Evolutionary conservation across 1,139 yeast species (phyloP).

Genomic region (Yamadazyma diospyri): DNA sequence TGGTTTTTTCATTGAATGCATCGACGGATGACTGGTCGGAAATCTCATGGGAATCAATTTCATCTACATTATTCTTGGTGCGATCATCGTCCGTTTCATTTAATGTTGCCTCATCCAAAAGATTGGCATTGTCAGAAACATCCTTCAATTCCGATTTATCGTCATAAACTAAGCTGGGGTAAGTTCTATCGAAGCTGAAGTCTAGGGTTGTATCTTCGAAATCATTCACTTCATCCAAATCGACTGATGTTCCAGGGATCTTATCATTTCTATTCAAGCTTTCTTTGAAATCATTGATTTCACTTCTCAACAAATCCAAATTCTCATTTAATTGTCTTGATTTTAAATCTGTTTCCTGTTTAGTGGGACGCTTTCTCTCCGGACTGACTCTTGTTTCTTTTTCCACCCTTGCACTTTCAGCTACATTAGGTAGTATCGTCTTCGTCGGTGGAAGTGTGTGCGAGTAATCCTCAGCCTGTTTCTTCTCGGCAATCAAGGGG

Average conservation of each 20-base stretch:
- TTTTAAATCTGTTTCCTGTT: conserved; percentile 16
- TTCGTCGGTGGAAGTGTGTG: not conserved
- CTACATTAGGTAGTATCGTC: not conserved
- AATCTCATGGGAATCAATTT: conserved; percentile 15
- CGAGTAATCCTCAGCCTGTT: not conserved
- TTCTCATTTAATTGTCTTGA: conserved; percentile 37
- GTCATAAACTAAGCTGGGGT: conserved; percentile 40
- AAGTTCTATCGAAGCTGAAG: conserved; percentile 39
- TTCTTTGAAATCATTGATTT: conserved; percentile 47
- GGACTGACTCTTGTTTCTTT: conserved; percentile 4
- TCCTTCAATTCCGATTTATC: conserved; percentile 21
- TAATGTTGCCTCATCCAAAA: conserved; percentile 9
- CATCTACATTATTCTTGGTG: conserved; percentile 10
- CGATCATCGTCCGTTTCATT: conserved; percentile 9
- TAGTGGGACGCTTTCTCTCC: conserved; percentile 4
- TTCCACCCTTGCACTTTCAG: not conserved
- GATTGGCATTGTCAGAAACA: not conserved
- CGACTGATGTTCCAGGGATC: conserved; percentile 10
- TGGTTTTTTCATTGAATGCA: conserved; percentile 6
- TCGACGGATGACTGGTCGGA: conserved; percentile 16
- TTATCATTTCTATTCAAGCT: conserved; percentile 31
- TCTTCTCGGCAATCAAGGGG: too few relatives aligned
- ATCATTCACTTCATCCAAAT: conserved; percentile 13
- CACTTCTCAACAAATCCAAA: conserved; percentile 40
- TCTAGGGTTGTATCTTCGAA: conserved; percentile 19